Evolutionary conservation across 768 basidiomycete genomes (phyloP).

Genomic region (Fomitopsis serialis): DNA sequence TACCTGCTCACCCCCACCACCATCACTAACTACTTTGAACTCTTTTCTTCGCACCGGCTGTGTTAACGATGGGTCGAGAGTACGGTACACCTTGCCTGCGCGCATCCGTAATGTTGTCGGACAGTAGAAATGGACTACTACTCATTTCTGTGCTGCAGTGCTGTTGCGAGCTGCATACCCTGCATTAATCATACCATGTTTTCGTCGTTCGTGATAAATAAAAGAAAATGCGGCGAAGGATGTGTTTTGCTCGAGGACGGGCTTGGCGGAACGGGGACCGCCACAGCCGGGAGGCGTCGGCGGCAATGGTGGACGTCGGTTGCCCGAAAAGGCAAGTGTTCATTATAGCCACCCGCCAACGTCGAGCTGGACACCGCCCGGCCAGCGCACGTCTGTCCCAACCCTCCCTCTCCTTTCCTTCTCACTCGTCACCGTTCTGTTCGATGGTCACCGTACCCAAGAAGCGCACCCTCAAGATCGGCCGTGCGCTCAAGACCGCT

Average conservation of each 20-base stretch:
- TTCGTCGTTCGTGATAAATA: not conserved
- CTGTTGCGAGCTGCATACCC: not conserved
- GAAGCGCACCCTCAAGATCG: slow-evolving; percentile 46
- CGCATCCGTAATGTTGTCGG: not conserved
- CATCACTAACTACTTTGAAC: too few relatives aligned
- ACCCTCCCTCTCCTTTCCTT: not conserved
- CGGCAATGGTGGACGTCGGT: not conserved
- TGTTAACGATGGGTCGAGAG: too few relatives aligned
- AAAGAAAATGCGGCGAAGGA: not conserved
- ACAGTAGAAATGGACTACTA: slow-evolving; percentile 1
- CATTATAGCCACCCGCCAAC: not conserved
- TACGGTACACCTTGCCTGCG: too few relatives aligned
- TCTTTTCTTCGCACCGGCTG: too few relatives aligned
- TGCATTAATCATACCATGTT: not conserved
- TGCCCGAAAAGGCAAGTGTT: not conserved
- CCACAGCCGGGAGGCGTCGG: too few relatives aligned
- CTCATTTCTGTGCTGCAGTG: not conserved
- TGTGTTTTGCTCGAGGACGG: too few relatives aligned
- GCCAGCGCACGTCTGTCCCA: not conserved
- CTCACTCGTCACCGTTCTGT: not conserved
- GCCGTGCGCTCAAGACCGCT: slow-evolving; percentile 55
- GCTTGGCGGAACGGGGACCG: too few relatives aligned
- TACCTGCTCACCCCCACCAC: too few relatives aligned
- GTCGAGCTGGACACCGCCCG: not conserved
- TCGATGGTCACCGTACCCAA: slow-evolving; percentile 27